Base-by-base conservation (phyloP, 176 grass and related monocot genomes). In the Carex littledalei region DNA sequence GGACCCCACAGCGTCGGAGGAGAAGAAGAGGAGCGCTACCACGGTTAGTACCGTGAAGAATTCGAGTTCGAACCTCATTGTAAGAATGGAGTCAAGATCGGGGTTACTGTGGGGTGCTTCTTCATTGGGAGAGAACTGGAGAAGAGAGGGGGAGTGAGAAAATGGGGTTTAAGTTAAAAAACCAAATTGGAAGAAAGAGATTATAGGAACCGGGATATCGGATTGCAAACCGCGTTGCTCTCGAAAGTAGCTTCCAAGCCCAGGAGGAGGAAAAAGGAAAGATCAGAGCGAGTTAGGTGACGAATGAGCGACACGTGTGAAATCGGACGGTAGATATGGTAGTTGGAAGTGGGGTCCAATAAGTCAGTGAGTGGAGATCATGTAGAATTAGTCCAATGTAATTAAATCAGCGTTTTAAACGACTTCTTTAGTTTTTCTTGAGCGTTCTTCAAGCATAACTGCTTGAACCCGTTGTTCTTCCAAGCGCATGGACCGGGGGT, bases 51-150 rank as follows among this genome's bases (percentile, higher is more conserved):
- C 5, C n/a, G 22, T 21, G 39, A 83, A 54, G 63, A 83, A 65
- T 65, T 21, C 13, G 18, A 65, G 14, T 32, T 3, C 34, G 18
- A 67, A 50, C n/a, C 39, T 83, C 81, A 83, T 83, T 67, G 7
- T 18, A 68, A 8, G 3, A 63, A 81, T 43, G 58, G 35, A 81
- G 32, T 45, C 37, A 41, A 67, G 60, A 83, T 68, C 10, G 41
- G 45, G 2, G n/a, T 29, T 29, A 6, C 52, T 37, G 68, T 57
- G 66, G 76, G 53, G 29, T 63, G 34, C 22, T 47, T 37, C 67
- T 63, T 85, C 71, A 72, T 85, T 76, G 45, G 63, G 67, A 85
- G 53, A 75, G 22, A 84, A 75, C 14, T 16, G 21, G 67, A 72
- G 65, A 82, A 56, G 17, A 83, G 80, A 67, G 80, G 10, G 10